Base-by-base conservation (phyloP, 331 rosid species). In the Quercus tomentella region DNA sequence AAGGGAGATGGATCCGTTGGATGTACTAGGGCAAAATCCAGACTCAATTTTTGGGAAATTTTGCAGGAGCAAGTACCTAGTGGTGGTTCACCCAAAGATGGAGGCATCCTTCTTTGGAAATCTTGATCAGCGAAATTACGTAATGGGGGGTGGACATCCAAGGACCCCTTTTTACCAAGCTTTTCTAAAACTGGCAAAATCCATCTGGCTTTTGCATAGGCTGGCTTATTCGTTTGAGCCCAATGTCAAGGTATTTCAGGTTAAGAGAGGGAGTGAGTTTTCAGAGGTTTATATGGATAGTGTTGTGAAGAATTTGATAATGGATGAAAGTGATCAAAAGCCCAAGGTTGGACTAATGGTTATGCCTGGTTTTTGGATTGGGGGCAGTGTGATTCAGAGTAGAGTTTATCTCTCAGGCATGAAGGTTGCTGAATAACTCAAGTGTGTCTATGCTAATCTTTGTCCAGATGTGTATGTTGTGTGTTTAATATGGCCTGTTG, bases 161-260 rank as follows among this genome's bases (percentile, higher is more conserved):
- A 91, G 99, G 83, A 96, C 99, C 21, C 96, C 98, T 0, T 96
- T 96, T 82, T 96, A 96, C 90, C 98, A 91, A 81, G 98, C 96
- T 56, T 96, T 93, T 79, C 89, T 96, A 54, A 96, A 96, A 86
- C 88, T 96, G 73, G 91, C 97, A 4, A 93, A 96, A 83, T 78
- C 94, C 70, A 89, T 91, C 71, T 96, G 99, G 99, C 99, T 96
- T 79, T 82, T 96, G 81, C 99, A 96, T 77, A 88, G 92, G 84
- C 67, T 96, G 81, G 99, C 98, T 16, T 84, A 87, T 74, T 93
- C 98, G 8, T 93, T 90, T 43, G 98, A 93, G 80, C 94, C 97
- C 33, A 85, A 66, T 79, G 97, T 88, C 31, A 92, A 91, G 87
- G 92, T 96, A 52, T 96, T 91, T 81, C 99, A 96, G 89, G 93